These are phyloP conservation scores for Yarrowia yakushimensis DNA, from an alignment of 805 yeast species.

Conservation along the genomic window DNA sequence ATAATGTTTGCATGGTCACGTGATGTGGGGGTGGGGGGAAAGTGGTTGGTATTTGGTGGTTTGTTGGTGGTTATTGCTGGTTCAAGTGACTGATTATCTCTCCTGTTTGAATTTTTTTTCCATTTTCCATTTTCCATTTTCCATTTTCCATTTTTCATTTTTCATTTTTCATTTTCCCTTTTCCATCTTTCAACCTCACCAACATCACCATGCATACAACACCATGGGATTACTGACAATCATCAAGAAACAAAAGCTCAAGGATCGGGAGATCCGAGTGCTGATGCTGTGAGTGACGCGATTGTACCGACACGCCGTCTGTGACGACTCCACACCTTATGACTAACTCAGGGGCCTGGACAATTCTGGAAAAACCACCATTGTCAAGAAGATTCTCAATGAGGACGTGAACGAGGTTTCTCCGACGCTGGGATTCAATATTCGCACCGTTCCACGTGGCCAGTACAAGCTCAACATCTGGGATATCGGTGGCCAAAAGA, in stretches of 20 bases:
- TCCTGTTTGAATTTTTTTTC: no score
- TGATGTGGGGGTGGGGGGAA: no score
- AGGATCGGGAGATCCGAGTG: constrained; percentile 72
- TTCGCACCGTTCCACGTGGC: constrained; percentile 51
- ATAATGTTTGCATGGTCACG: neutral
- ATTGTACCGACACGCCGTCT: no score
- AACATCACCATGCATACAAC: no score
- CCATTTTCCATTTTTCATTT: no score
- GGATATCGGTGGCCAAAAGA: constrained; percentile 91
- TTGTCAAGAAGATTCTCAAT: constrained; percentile 56
- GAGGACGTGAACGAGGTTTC: constrained; percentile 54
- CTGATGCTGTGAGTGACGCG: constrained; percentile 48
- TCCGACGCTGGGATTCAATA: constrained; percentile 90
- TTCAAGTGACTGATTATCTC: no score
- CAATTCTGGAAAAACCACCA: constrained; percentile 87
- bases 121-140: no score
- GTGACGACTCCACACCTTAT: neutral
- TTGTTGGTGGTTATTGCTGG: no score
- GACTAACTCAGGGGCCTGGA: constrained; percentile 60
- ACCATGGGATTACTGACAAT: constrained; percentile 86
- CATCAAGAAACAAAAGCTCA: constrained; percentile 74
- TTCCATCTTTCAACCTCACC: neutral
- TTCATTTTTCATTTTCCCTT: no score
- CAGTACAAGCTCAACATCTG: constrained; percentile 40
- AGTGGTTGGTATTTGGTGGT: no score